Percentiles rank a stretch among this genome's conserved stretches.
Conservation (phyloP, 2,329 filamentous ascomycete species). For the Penicillium oxalicum region DNA sequence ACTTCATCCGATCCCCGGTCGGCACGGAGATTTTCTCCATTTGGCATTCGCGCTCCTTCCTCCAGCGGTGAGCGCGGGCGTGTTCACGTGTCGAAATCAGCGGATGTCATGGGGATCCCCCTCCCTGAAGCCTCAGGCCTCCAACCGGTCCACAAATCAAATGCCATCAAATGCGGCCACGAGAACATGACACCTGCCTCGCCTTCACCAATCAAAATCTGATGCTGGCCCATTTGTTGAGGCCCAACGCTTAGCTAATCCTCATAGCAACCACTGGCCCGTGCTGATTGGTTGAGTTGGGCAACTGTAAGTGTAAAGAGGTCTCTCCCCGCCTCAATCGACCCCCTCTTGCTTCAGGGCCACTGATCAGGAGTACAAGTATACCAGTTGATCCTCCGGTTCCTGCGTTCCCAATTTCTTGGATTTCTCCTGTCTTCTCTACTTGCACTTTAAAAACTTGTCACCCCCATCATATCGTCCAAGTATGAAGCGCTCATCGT, state of each 20-base stretch:
- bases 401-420: not conserved
- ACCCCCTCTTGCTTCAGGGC: not conserved
- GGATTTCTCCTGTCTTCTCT: not conserved
- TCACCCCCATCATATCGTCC: not conserved
- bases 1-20: too few species aligned
- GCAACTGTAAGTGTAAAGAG: too few species aligned
- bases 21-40: not conserved
- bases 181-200: too few species aligned
- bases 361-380: slow-evolving; percentile 1
- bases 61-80: not conserved
- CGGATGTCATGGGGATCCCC: not conserved
- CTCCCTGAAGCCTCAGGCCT: not conserved
- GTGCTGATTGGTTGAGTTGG: not conserved
- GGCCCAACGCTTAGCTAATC: slow-evolving; percentile 12
- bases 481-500: slow-evolving; percentile 16
- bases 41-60: not conserved
- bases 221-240: slow-evolving; percentile 7
- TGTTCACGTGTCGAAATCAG: not conserved
- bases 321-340: not conserved
- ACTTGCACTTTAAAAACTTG: not conserved
- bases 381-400: not conserved
- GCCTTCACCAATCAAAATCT: slow-evolving; percentile 1
- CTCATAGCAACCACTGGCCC: not conserved
- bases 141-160: too few species aligned
- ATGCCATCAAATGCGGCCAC: too few species aligned